A percentile compares a stretch with the other conserved stretches of the same genome.
Evolutionary conservation across 2,329 filamentous ascomycete species (phyloP).

Genomic region (Paradendryphiella salina): DNA sequence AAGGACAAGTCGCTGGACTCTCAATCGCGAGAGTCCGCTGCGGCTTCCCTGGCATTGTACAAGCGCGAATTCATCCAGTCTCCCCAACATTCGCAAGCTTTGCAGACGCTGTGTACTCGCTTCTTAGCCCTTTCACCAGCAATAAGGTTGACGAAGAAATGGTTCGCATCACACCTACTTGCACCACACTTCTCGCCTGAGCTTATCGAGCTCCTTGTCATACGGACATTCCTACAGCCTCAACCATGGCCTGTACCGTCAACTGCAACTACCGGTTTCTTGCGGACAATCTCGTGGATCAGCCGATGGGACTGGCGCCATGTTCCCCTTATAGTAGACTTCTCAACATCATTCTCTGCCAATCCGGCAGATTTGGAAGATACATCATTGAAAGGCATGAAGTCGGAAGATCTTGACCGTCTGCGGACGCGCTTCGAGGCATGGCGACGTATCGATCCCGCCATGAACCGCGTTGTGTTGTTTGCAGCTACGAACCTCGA

Average conservation of each 20-base stretch:
- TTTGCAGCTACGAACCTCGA: conserved; percentile 83
- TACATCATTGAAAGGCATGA: conserved; percentile 51
- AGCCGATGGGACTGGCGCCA: conserved; percentile 90
- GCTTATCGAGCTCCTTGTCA: conserved; percentile 79
- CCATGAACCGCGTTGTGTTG: conserved; percentile 79
- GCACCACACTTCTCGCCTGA: conserved; percentile 75
- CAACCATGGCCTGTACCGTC: conserved; percentile 80
- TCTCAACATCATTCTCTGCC: conserved; percentile 50
- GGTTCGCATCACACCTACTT: conserved; percentile 85
- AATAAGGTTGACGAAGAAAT: conserved; percentile 83
- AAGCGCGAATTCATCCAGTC: conserved; percentile 72
- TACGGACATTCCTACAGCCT: conserved; percentile 77
- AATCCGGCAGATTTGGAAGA: conserved; percentile 26
- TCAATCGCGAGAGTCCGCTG: conserved; percentile 68
- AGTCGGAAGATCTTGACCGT: conserved; percentile 61
- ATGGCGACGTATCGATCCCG: conserved; percentile 86
- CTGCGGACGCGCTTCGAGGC: conserved; percentile 75
- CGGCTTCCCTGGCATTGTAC: conserved; percentile 69
- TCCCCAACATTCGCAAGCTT: conserved; percentile 78
- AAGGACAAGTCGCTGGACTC: conserved; percentile 72
- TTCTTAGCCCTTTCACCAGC: conserved; percentile 78
- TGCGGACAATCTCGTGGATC: conserved; percentile 77
- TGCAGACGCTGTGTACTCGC: conserved; percentile 78
- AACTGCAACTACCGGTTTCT: conserved; percentile 76
- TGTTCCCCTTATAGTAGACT: conserved; percentile 79